A percentile compares a stretch with the other conserved stretches of the same genome.
These are phyloP conservation scores for Diddensiella santjacobensis DNA, from an alignment of 805 yeast genomes.

Conservation along the genomic window DNA sequence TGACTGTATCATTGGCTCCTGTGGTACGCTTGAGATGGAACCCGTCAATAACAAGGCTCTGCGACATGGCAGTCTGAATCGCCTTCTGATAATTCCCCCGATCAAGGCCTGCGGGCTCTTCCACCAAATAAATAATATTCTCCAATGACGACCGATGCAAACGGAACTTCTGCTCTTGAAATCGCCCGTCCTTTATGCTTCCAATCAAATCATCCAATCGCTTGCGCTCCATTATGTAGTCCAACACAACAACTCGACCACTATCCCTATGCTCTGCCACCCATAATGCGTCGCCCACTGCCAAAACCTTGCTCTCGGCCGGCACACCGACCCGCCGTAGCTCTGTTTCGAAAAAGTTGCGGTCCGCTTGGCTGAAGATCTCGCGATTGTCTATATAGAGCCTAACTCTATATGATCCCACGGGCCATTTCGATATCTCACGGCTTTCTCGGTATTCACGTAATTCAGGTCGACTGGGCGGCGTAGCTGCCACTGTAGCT, in stretches of 20 bases:
- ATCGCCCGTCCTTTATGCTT: constrained; percentile 86
- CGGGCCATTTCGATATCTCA: constrained; percentile 47
- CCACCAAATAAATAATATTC: constrained; percentile 72
- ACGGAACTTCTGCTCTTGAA: constrained; percentile 79
- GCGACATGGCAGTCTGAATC: constrained; percentile 70
- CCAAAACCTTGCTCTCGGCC: constrained; percentile 52
- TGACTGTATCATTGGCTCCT: constrained; percentile 70
- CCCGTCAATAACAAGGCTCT: constrained; percentile 59
- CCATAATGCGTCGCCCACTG: constrained; percentile 91
- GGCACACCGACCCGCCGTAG: constrained; percentile 47
- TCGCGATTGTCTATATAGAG: constrained; percentile 81
- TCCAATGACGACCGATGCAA: constrained; percentile 63
- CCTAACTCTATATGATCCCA: constrained; percentile 54
- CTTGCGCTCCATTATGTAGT: constrained; percentile 87
- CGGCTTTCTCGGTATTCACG: not conserved
- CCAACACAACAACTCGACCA: constrained; percentile 62
- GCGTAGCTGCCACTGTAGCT: not conserved
- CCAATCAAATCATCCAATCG: constrained; percentile 78
- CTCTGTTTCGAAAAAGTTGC: constrained; percentile 64
- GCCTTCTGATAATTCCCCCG: constrained; percentile 44
- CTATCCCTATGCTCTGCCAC: constrained; percentile 63
- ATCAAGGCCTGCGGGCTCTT: constrained; percentile 57
- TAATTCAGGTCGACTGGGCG: not conserved
- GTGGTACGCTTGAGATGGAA: constrained; percentile 67
- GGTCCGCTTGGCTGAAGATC: constrained; percentile 50